Percentiles rank a stretch among this genome's conserved stretches.
These are phyloP conservation scores for Xylaria arbuscula DNA, from an alignment of 2,329 filamentous ascomycete genomes.

Conservation along the genomic window DNA sequence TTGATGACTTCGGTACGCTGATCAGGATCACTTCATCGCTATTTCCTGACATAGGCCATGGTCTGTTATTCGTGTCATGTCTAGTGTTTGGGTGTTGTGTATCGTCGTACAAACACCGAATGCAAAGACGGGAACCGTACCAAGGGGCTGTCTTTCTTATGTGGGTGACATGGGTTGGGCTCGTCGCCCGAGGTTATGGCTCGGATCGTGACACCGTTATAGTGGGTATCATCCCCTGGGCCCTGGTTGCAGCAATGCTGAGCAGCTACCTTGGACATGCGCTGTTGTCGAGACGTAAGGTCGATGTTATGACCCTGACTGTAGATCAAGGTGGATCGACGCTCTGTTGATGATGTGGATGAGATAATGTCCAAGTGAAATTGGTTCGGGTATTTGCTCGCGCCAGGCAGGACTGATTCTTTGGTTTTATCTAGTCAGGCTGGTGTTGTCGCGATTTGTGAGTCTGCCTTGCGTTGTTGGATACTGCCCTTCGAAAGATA, in stretches of 20 bases:
- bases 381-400: not conserved
- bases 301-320: not conserved
- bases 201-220: constrained; percentile 40
- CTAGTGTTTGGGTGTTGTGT: constrained; percentile 45
- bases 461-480: not conserved
- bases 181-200: constrained; percentile 39
- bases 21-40: constrained; percentile 25
- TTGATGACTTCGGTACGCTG: not conserved
- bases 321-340: not conserved
- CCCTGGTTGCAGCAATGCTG: constrained; percentile 43
- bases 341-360: not conserved
- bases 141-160: constrained; percentile 41
- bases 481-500: not conserved
- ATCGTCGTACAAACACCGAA: constrained; percentile 44
- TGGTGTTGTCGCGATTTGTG: not conserved
- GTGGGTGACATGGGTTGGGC: constrained; percentile 41
- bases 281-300: constrained; percentile 17
- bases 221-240: constrained; percentile 44
- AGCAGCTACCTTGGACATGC: constrained; percentile 42
- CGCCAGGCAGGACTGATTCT: not conserved
- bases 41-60: constrained; percentile 34
- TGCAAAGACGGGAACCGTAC: constrained; percentile 42
- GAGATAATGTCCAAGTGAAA: not conserved
- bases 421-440: not conserved
- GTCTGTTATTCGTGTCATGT: constrained; percentile 43